Evolutionary conservation across 176 grass and related monocot genomes (phyloP), one percentile per base, ranked within the genome.

Genomic region (Zoysia pacifica): DNA sequence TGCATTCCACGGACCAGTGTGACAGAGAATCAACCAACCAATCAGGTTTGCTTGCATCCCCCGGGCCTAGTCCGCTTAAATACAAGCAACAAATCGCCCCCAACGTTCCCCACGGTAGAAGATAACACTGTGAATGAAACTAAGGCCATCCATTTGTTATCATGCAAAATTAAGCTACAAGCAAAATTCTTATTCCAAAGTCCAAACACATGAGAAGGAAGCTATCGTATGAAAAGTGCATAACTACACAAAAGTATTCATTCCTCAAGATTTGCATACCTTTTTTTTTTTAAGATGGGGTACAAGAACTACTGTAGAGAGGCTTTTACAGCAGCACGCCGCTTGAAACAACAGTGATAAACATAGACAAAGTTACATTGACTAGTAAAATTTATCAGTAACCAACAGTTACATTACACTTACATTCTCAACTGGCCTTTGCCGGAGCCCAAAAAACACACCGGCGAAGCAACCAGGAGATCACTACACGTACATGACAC

Each of bases 371-470:
- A 46, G 3, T 2, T 5, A 15, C 62, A 66, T 5, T 2, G 20
- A 59, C 12, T 28, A 60, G 59, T 35, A 61, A 51, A 73, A 37
- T 87, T 67, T n/a, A 80, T 64, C 11, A 64, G 64, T 84, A 89
- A 42, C 63, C 72, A 89, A 89, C 14, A 73, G 72, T 85, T 42
- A 43, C 75, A 65, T 82, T 67, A 76, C 65, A 76, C 43, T 83
- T 73, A 84, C 77, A 84, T 56, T 65, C 79, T 81, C 78, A 69
- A 82, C 78, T 91, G 86, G 83, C 66, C 63, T 74, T 45, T 81
- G 73, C 83, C 83, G 83, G 62, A 62, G 73, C 79, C 62, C 65
- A 86, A 75, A 91, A 91, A 94, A 91, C 64, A 89, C 73, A 82
- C 74, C 81, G 87, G 89, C 74, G 59, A 89, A 91, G 76, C 55